These are phyloP conservation scores for Chlorociboria aeruginascens DNA, from an alignment of 495 filamentous ascomycete species.

Conservation along the genomic window DNA sequence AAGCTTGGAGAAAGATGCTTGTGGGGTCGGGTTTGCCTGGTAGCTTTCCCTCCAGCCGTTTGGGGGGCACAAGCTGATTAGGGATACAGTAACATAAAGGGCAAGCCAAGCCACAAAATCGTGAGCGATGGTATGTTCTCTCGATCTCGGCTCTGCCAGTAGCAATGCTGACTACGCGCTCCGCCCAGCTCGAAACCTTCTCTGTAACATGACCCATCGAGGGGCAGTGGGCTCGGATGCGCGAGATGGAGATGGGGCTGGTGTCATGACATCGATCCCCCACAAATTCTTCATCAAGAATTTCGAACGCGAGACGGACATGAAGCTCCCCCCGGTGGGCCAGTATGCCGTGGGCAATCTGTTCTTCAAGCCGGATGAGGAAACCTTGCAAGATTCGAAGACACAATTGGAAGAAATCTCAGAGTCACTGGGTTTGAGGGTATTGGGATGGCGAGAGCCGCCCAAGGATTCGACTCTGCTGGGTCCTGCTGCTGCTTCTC, in stretches of 20 bases:
- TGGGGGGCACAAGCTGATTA: conserved; percentile 2
- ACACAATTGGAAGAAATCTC: conserved; percentile 86
- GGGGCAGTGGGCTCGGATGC: conserved; percentile 97
- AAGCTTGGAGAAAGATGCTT: conserved; percentile 95
- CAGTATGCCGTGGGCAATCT: conserved; percentile 97
- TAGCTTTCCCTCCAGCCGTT: conserved; percentile 34
- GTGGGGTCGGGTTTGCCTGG: conserved; percentile 98
- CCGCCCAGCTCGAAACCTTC: conserved; percentile 65
- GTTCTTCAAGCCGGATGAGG: conserved; percentile 95
- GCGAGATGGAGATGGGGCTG: conserved; percentile 93
- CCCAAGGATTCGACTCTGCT: conserved; percentile 86
- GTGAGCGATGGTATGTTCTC: conserved; percentile 82
- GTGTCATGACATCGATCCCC: conserved; percentile 98
- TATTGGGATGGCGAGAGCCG: conserved; percentile 94
- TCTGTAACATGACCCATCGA: conserved; percentile 99
- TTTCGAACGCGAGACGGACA: conserved; percentile 79
- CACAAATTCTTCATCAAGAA: conserved; percentile 99
- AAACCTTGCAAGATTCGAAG: conserved; percentile 78
- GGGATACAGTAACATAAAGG: conserved; percentile 77
- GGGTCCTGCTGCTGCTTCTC: conserved; percentile 83
- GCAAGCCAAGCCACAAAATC: conserved; percentile 95
- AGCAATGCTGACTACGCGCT: conserved; percentile 10
- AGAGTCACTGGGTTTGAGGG: conserved; percentile 72
- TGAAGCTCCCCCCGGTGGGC: conserved; percentile 75
- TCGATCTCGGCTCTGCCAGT: not conserved